phyloP scores from a whole-genome alignment of 2,329 filamentous ascomycete genomes.

The Ceratocystis ficicola region DNA sequence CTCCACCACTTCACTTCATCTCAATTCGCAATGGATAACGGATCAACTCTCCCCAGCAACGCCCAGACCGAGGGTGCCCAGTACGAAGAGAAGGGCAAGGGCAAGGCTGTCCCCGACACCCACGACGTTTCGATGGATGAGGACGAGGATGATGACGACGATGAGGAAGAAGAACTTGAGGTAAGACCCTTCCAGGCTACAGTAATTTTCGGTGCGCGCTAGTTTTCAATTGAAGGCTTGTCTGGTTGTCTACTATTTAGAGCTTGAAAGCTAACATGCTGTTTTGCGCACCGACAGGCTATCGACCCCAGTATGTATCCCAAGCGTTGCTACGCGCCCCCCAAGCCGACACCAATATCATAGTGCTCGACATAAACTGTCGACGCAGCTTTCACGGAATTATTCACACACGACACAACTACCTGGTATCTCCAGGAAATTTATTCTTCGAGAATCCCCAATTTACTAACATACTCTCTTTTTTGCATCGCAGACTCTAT shows the following conservation, averaged over 20 bases:
- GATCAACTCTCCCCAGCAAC: constrained; percentile 37
- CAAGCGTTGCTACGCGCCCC: background rate
- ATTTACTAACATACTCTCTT: background rate
- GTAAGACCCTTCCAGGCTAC: constrained; percentile 32
- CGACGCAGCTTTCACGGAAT: background rate
- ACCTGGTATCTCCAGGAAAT: too few relatives aligned
- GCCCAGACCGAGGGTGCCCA: constrained; percentile 31
- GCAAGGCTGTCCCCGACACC: constrained; percentile 52
- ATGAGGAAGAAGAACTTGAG: constrained; percentile 53
- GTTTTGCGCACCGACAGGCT: constrained; percentile 11
- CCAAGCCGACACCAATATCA: constrained; percentile 1
- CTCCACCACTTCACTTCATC: background rate
- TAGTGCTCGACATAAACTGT: background rate
- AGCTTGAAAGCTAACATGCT: constrained; percentile 6
- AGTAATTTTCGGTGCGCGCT: background rate
- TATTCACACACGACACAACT: too few relatives aligned
- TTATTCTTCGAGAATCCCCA: background rate
- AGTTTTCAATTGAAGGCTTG: background rate
- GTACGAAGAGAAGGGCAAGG: constrained; percentile 67
- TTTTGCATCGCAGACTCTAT: constrained; percentile 29
- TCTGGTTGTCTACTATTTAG: background rate
- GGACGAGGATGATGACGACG: constrained; percentile 55
- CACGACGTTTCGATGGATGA: constrained; percentile 60
- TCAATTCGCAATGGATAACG: constrained; percentile 40
- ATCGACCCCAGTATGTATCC: constrained; percentile 21